These are phyloP conservation scores for Hypericum perforatum DNA, from an alignment of 345 rosid genomes.

Conservation along the genomic window DNA sequence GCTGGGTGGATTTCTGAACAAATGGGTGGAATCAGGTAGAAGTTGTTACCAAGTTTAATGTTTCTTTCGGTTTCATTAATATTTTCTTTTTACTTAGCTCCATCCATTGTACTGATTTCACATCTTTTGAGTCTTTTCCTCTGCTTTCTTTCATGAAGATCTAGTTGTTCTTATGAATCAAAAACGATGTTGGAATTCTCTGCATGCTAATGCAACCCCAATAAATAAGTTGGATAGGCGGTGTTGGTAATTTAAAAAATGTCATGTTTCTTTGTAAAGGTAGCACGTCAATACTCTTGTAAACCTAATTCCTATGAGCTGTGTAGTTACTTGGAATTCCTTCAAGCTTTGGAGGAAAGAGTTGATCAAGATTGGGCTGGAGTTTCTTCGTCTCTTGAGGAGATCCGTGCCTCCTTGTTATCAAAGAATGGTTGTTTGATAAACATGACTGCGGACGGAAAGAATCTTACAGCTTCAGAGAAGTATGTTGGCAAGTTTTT, in stretches of 20 bases:
- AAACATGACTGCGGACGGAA: slow-evolving; percentile 85
- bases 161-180: too few relatives aligned
- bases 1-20: slow-evolving; percentile 4
- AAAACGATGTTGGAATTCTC: too few relatives aligned
- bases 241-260: slow-evolving; percentile 9
- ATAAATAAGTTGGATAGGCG: not conserved
- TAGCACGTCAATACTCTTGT: too few relatives aligned
- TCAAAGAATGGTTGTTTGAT: slow-evolving; percentile 69
- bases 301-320: slow-evolving; percentile 1
- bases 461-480: slow-evolving; percentile 45
- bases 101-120: too few relatives aligned
- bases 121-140: too few relatives aligned
- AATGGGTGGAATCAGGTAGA: too few relatives aligned
- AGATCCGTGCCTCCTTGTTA: slow-evolving; percentile 67
- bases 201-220: not conserved
- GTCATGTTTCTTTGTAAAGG: too few relatives aligned
- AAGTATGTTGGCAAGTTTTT: slow-evolving; percentile 67
- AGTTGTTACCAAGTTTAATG: too few relatives aligned
- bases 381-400: slow-evolving; percentile 82
- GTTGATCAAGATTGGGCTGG: slow-evolving; percentile 86
- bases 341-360: slow-evolving; percentile 65
- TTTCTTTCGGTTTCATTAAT: too few relatives aligned
- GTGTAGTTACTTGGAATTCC: slow-evolving; percentile 73
- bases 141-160: too few relatives aligned
- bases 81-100: too few relatives aligned